Conservation (phyloP, 768 basidiomycete genomes). For the Phanerodontia chrysosporium region DNA sequence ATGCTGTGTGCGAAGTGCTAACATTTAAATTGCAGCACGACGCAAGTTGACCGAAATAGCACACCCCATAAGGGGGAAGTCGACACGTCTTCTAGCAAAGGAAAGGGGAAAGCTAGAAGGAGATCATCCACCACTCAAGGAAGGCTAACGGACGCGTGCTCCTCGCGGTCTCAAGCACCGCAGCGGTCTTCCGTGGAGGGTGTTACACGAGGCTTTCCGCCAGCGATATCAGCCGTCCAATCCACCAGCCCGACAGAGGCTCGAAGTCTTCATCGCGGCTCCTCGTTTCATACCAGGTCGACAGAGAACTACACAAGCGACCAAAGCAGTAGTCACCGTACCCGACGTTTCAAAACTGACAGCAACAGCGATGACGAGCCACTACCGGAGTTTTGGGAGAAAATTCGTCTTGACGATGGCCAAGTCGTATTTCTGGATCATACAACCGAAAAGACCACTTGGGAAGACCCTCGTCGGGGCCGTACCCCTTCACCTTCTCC, state of each 20-base stretch:
- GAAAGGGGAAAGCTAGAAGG: background rate
- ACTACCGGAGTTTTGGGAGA: constrained; percentile 12
- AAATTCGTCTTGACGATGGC: constrained; percentile 1
- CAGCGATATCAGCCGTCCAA: too few species aligned
- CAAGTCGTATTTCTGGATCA: constrained; percentile 97
- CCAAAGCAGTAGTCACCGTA: too few species aligned
- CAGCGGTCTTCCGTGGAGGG: background rate
- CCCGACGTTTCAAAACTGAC: too few species aligned
- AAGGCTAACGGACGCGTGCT: background rate
- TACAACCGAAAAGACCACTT: constrained; percentile 99
- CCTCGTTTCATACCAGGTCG: too few species aligned
- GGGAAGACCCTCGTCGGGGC: constrained; percentile 89
- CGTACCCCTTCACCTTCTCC: background rate
- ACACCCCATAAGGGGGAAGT: background rate
- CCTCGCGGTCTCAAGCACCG: background rate
- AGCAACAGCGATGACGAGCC: background rate
- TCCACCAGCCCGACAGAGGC: background rate
- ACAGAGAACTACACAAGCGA: too few species aligned
- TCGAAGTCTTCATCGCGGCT: too few species aligned
- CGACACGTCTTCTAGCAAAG: background rate
- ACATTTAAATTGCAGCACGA: background rate
- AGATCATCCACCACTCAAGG: background rate
- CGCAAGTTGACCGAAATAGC: background rate
- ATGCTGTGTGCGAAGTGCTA: background rate
- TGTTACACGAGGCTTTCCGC: background rate